phyloP scores from a whole-genome alignment of 202 grass and related monocot genomes.

The Elaeis oleifera region DNA sequence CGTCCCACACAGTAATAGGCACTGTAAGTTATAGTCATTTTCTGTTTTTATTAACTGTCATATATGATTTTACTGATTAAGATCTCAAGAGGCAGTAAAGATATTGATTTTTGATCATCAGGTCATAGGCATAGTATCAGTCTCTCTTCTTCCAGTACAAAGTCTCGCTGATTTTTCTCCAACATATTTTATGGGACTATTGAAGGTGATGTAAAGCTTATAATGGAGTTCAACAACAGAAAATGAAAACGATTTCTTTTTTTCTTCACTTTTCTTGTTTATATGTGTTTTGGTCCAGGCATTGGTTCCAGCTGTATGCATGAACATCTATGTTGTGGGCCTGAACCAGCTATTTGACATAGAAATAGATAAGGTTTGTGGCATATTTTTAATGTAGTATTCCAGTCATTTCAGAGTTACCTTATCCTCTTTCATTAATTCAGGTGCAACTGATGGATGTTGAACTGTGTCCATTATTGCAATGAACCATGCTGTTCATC shows the following conservation, averaged over 20 bases:
- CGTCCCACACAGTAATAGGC: slow-evolving; percentile 72
- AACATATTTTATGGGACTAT: slow-evolving; percentile 29
- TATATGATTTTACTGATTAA: slow-evolving; percentile 1
- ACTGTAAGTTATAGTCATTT: slow-evolving; percentile 41
- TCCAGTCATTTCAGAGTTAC: no score
- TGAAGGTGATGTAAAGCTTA: slow-evolving; percentile 37
- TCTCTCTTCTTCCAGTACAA: slow-evolving; percentile 65
- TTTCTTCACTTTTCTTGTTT: not conserved
- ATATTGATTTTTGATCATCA: slow-evolving; percentile 20
- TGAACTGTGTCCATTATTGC: no score
- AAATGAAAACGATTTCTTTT: no score
- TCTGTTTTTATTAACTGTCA: not conserved
- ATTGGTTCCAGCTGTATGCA: slow-evolving; percentile 56
- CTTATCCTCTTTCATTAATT: no score
- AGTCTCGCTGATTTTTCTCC: slow-evolving; percentile 43
- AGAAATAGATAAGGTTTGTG: slow-evolving; percentile 66
- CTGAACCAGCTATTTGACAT: slow-evolving; percentile 82
- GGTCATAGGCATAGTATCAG: slow-evolving; percentile 66
- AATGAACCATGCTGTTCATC: no score
- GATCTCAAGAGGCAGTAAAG: no score
- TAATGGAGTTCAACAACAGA: no score
- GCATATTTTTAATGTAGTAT: no score
- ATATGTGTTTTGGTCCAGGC: slow-evolving; percentile 30
- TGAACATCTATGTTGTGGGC: slow-evolving; percentile 88
- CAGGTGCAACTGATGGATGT: no score